Evolutionary conservation across 768 basidiomycete species (phyloP).

Genomic region (Saitozyma sp.): DNA sequence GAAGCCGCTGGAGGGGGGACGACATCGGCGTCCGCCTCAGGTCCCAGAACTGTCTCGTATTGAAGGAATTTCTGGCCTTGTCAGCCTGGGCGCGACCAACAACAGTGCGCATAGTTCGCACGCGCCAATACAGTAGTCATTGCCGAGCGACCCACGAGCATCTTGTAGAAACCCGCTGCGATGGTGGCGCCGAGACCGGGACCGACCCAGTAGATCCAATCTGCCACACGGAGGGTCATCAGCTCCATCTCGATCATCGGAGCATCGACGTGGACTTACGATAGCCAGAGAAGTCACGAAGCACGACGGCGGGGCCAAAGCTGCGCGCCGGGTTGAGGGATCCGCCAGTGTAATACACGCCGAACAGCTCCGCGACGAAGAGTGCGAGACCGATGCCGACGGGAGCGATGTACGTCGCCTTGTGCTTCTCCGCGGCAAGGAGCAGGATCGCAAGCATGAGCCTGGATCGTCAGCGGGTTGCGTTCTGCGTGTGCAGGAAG

Average conservation of each 20-base stretch:
- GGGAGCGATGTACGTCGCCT: conserved; percentile 55
- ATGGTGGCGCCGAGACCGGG: conserved; percentile 47
- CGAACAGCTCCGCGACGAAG: conserved; percentile 50
- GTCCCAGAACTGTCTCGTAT: conserved; percentile 51
- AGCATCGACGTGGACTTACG: conserved; percentile 14
- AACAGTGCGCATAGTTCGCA: neutral
- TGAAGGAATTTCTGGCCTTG: conserved; percentile 37
- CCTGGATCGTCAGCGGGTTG: conserved; percentile 1
- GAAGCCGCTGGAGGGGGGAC: neutral
- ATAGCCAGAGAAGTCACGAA: conserved; percentile 36
- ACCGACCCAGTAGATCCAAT: conserved; percentile 52
- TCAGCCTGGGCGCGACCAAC: neutral
- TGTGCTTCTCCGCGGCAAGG: conserved; percentile 53
- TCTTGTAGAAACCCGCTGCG: conserved; percentile 50
- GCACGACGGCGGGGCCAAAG: conserved; percentile 48
- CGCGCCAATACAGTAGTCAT: neutral
- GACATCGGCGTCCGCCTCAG: conserved; percentile 31
- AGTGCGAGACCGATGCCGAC: conserved; percentile 55
- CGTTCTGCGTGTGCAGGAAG: neutral
- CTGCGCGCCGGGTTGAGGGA: conserved; percentile 50
- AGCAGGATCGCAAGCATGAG: conserved; percentile 30
- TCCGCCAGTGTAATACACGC: conserved; percentile 52
- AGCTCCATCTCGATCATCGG: neutral
- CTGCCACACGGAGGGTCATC: conserved; percentile 4
- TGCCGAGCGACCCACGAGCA: conserved; percentile 32